A percentile compares a stretch with the other conserved stretches of the same genome.
These are phyloP conservation scores for Cyclanthera cordifolia DNA, from an alignment of 306 rosid genomes.

Conservation along the genomic window DNA sequence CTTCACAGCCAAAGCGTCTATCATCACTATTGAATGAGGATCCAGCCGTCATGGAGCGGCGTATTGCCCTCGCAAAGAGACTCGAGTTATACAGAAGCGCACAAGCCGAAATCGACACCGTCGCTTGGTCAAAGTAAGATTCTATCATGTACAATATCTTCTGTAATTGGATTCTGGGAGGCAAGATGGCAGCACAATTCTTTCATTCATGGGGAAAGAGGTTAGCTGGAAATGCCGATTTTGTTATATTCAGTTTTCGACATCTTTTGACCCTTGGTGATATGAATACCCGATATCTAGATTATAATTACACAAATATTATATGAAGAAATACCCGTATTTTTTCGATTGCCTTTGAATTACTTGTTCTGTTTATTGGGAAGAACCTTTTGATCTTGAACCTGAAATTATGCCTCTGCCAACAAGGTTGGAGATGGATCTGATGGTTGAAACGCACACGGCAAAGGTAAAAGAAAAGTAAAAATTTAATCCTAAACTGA, in stretches of 20 bases:
- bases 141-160: background rate
- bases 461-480: background rate
- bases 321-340: background rate
- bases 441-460: background rate
- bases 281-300: background rate
- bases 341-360: background rate
- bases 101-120: conserved; percentile 77
- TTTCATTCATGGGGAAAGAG: conserved; percentile 11
- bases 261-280: conserved; percentile 4
- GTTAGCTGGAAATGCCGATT: conserved; percentile 7
- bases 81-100: conserved; percentile 84
- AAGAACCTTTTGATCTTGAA: background rate
- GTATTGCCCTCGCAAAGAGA: conserved; percentile 61
- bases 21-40: conserved; percentile 81
- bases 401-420: background rate
- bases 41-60: conserved; percentile 84
- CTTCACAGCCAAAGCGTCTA: conserved; percentile 49
- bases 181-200: conserved; percentile 15
- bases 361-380: background rate
- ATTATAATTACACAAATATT: background rate
- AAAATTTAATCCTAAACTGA: background rate
- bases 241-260: background rate
- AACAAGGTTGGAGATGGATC: background rate
- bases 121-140: conserved; percentile 81
- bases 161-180: background rate